Base-by-base conservation (phyloP, 1,284 basidiomycete species). In the Cutaneotrichosporon cutaneum region DNA sequence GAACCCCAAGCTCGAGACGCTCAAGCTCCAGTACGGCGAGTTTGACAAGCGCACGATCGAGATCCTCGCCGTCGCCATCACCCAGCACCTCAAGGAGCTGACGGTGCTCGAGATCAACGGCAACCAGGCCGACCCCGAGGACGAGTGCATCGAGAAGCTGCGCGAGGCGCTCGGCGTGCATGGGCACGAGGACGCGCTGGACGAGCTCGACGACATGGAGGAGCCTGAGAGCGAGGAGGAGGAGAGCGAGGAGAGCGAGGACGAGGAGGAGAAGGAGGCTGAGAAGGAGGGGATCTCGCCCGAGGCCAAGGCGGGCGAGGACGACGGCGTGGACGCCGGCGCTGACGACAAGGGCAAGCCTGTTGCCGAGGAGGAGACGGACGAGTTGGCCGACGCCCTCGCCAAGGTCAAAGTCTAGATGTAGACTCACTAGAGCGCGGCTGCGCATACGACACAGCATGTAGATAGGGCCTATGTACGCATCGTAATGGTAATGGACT, bases 21-120 rank as follows among this genome's bases (percentile, higher is more conserved):
- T 97, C 58, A 88, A 88, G 72, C 81, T 97, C 39, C 90, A 95
- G 80, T 94, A 94, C 75, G 92, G 93, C 75, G 93, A 96, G 74
- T 85, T 96, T 54, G 90, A 92, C 69, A 80, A 84, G 26, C 80
- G 85, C 58, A 84, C 90, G 13, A 87, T 92, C 60, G 81, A 84
- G 51, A 75, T 90, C 7, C 82, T 97, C 39, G 86, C 88, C 1
- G 78, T 83, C 42, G 87, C 85, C 3, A 85, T 96, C 63, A 81
- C 83, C 3, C 80, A 83, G 56, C 85, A 86, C 63, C 81, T 90
- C 61, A 80, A 78, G 58, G 78, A 78, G 54, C 77, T 95, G 61
- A 87, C 81, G 73, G 81, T 78, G 57, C 78, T 96, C 60, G 93
- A 95, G 77, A 72, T 96, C 62, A 92, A 94, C 74, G 91, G 90